A percentile compares a stretch with the other conserved stretches of the same genome.
These are phyloP conservation scores for Asterella californica DNA, from an alignment of 225 moss, liverwort and hornwort species.

Conservation along the genomic window DNA sequence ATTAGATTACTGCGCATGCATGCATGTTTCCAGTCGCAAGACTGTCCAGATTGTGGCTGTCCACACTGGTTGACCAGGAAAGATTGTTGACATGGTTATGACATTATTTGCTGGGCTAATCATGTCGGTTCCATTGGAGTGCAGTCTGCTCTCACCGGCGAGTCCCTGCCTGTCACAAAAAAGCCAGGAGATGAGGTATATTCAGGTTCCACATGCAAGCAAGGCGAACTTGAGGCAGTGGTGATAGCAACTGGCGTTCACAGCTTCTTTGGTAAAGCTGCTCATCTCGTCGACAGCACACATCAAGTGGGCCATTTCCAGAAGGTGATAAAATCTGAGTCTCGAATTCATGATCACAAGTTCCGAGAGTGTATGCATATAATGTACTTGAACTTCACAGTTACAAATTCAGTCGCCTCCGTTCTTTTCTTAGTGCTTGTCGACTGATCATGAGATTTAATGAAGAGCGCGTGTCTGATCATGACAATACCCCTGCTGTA, in stretches of 20 bases:
- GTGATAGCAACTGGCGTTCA: slow-evolving; percentile 58
- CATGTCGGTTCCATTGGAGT: background rate
- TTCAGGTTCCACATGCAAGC: slow-evolving; percentile 35
- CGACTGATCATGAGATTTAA: no score
- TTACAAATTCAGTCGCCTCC: background rate
- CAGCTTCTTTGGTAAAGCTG: slow-evolving; percentile 84
- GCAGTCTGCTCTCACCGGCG: slow-evolving; percentile 36
- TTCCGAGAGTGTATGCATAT: no score
- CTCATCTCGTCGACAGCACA: slow-evolving; percentile 76
- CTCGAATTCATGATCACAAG: no score
- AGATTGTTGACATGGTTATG: no score
- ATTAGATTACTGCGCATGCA: no score
- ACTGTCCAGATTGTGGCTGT: no score
- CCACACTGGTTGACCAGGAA: no score
- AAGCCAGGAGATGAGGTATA: slow-evolving; percentile 36
- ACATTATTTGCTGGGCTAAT: background rate
- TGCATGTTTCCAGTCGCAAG: no score
- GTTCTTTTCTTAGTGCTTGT: no score
- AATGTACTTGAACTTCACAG: background rate
- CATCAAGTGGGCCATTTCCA: slow-evolving; percentile 74
- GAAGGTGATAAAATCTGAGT: slow-evolving; percentile 52
- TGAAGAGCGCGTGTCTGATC: no score
- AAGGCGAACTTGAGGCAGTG: slow-evolving; percentile 35
- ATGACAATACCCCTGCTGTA: no score
- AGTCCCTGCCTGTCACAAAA: slow-evolving; percentile 32